Base-by-base conservation (phyloP, 495 filamentous ascomycete species). In the Daldinia bambusicola region DNA sequence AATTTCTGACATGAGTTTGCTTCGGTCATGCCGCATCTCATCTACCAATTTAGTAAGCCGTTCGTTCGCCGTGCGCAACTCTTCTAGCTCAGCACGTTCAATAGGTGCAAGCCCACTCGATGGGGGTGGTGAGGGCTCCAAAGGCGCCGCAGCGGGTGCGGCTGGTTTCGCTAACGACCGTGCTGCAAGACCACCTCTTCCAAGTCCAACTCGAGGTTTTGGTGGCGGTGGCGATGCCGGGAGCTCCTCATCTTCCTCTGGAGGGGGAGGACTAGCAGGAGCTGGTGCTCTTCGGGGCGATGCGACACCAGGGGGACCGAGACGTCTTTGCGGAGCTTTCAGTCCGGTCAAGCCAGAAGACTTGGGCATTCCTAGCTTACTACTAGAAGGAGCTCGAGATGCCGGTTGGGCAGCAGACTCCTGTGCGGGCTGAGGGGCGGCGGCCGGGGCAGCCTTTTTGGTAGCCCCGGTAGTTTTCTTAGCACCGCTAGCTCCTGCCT, bases 81-180 rank as follows among this genome's bases (percentile, higher is more conserved):
- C 93, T 61, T 97, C 93, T 8, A 98, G 84, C 76, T 99, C 94
- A 16, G 93, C 93, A 13, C 91, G 88, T 74, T 98, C 95, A 14
- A 90, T 85, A 10, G 90, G 86, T 5, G 89, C 81, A 45, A 96
- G 85, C 3, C 88, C 89, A 56, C 85, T 88, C 8, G 84, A 65
- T 4, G 84, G 84, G 0, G 83, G 69, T 34, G 85, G 82, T 6
- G 87, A 81, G 48, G 83, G 78, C 0, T 86, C 82, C 10, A 77
- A 75, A 1, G 63, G 55, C 0, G 77, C 70, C 5, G 69, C 63
- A 61, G 84, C 76, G 6, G 85, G 75, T 8, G 83, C 75, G 16
- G 78, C 70, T 6, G 94, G 92, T 77, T 93, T 96, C n/a, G 91
- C 90, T 36, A 98, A 85, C 7, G 95, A 93, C 9, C 95, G 89